A percentile compares a stretch with the other conserved stretches of the same genome.
Conservation (phyloP, 352 stramenopile species). For the Pythium angustatum region DNA sequence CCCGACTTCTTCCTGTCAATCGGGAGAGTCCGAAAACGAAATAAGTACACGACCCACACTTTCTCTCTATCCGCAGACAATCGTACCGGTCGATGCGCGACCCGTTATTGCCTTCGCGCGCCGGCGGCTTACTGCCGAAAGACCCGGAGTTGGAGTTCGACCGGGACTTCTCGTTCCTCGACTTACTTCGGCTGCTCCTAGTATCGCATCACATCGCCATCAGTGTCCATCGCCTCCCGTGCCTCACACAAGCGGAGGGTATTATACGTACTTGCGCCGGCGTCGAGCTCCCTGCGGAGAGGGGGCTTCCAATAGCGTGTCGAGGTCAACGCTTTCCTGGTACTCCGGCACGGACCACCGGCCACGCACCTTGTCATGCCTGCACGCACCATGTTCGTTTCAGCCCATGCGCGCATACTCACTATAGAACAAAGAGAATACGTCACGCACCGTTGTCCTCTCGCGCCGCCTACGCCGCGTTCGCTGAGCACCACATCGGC, state of each 20-base stretch:
- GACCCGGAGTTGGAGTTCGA: conserved; percentile 29
- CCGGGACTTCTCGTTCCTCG: conserved; percentile 38
- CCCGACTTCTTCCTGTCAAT: conserved; percentile 20
- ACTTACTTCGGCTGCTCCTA: conserved; percentile 34
- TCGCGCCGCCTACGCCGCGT: conserved; percentile 34
- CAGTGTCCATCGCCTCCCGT: not conserved
- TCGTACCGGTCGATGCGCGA: conserved; percentile 10
- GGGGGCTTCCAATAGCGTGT: conserved; percentile 74
- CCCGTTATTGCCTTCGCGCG: conserved; percentile 9
- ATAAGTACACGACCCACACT: not conserved
- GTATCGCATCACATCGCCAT: not conserved
- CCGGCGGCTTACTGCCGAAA: not conserved
- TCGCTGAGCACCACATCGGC: conserved; percentile 70
- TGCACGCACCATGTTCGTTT: no score
- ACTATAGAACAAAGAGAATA: no score
- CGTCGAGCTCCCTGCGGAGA: conserved; percentile 47
- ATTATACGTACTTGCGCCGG: conserved; percentile 63
- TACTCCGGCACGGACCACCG: conserved; percentile 73
- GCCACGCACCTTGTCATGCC: conserved; percentile 45
- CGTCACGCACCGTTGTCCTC: conserved; percentile 39
- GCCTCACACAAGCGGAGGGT: not conserved
- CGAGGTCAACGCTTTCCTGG: conserved; percentile 70
- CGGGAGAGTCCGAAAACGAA: not conserved
- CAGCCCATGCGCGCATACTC: no score
- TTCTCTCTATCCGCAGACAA: not conserved